These are phyloP conservation scores for Leersia perrieri DNA, from an alignment of 176 grass and related monocot species.

Conservation along the genomic window DNA sequence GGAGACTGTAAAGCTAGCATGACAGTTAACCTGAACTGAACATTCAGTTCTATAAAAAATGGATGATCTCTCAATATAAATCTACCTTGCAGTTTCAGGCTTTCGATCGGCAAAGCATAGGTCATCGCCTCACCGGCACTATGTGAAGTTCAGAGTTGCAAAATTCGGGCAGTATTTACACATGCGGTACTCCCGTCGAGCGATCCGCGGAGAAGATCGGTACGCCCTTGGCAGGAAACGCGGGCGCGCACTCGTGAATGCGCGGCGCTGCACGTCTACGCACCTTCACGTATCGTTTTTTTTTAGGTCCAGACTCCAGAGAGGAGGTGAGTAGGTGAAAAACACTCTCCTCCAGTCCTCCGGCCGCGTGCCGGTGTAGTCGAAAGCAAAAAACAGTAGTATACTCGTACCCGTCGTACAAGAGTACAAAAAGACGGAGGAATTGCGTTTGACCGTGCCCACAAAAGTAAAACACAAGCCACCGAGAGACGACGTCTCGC, in stretches of 20 bases:
- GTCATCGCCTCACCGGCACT: neutral
- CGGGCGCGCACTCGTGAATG: neutral
- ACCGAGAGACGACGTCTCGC: neutral
- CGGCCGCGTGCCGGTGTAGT: conserved; percentile 9
- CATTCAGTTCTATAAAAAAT: neutral
- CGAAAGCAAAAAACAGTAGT: neutral
- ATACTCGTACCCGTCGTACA: neutral
- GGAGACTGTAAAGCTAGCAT: neutral
- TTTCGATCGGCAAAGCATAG: neutral
- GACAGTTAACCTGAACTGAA: neutral
- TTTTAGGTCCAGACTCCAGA: neutral
- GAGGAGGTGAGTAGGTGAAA: no score
- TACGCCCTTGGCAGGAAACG: conserved; percentile 24
- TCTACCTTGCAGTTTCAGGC: neutral
- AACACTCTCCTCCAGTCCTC: neutral
- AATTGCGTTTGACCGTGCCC: conserved; percentile 4
- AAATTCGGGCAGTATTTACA: neutral
- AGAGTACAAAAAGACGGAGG: neutral
- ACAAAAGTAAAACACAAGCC: neutral
- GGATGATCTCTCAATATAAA: neutral
- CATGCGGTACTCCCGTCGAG: neutral
- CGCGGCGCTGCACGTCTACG: neutral
- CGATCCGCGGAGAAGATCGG: neutral
- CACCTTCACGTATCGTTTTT: neutral
- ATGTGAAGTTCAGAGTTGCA: neutral